A percentile compares a stretch with the other conserved stretches of the same genome.
Evolutionary conservation across 2,329 filamentous ascomycete genomes (phyloP).

Genomic region (Penicillium sp.): DNA sequence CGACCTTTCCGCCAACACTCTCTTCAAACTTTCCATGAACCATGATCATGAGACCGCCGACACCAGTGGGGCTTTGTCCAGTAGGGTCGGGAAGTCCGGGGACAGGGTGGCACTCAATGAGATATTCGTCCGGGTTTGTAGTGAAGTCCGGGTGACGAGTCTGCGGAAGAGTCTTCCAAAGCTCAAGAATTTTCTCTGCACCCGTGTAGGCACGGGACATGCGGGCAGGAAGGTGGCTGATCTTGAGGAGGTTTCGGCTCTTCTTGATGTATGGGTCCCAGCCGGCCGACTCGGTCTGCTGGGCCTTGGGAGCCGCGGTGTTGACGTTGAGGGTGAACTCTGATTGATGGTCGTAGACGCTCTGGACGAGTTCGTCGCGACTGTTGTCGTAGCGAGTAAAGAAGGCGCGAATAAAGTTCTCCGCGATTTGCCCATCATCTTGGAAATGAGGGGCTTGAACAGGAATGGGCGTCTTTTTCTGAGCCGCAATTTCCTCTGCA

Average conservation of each 20-base stretch:
- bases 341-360: constrained; percentile 75
- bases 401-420: constrained; percentile 74
- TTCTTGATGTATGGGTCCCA: constrained; percentile 77
- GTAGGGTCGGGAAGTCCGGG: constrained; percentile 70
- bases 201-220: constrained; percentile 69
- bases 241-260: constrained; percentile 75
- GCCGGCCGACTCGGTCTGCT: constrained; percentile 49
- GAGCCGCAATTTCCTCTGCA: constrained; percentile 66
- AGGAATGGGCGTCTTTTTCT: constrained; percentile 60
- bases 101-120: constrained; percentile 78
- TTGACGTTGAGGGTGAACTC: constrained; percentile 77
- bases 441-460: constrained; percentile 68
- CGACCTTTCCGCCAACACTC: constrained; percentile 59
- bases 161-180: constrained; percentile 70
- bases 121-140: constrained; percentile 69
- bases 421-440: constrained; percentile 72
- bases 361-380: constrained; percentile 61
- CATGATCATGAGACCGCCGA: constrained; percentile 75
- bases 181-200: constrained; percentile 62
- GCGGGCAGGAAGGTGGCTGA: constrained; percentile 62
- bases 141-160: constrained; percentile 75
- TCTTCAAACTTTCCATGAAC: constrained; percentile 88
- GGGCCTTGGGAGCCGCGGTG: constrained; percentile 55
- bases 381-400: constrained; percentile 73
- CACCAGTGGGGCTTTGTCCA: constrained; percentile 63